Conservation (phyloP, 306 rosid genomes). For the Astragalus membranaceus region DNA sequence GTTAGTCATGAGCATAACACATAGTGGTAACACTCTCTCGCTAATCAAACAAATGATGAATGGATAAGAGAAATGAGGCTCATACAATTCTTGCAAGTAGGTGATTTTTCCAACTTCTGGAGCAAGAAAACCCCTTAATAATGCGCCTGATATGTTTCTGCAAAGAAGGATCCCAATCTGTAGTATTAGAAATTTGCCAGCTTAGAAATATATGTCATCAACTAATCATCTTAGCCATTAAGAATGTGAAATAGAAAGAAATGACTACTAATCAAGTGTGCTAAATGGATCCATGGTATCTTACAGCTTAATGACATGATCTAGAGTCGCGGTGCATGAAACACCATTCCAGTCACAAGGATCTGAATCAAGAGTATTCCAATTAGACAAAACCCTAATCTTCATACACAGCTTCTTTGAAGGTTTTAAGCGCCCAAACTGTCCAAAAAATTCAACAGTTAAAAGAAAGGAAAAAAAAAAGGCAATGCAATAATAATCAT, state of each 20-base stretch:
- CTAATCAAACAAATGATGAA: not conserved
- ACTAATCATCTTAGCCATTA: slow-evolving; percentile 7
- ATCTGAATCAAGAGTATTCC: slow-evolving; percentile 73
- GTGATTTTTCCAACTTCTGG: slow-evolving; percentile 73
- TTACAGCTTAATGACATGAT: slow-evolving; percentile 80
- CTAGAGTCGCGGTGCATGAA: slow-evolving; percentile 48
- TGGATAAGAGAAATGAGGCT: not conserved
- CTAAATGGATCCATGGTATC: too few species aligned
- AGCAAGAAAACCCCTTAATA: slow-evolving; percentile 68
- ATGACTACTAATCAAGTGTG: too few species aligned
- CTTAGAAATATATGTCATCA: slow-evolving; percentile 9
- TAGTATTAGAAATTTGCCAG: slow-evolving; percentile 14
- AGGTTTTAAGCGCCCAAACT: slow-evolving; percentile 61
- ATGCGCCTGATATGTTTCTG: slow-evolving; percentile 80
- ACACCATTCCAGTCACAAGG: slow-evolving; percentile 90
- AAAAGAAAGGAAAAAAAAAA: slow-evolving; percentile 16
- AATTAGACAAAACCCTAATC: slow-evolving; percentile 67
- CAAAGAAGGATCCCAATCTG: slow-evolving; percentile 30
- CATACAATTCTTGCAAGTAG: slow-evolving; percentile 78
- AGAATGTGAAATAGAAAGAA: not conserved
- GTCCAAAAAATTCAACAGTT: slow-evolving; percentile 23
- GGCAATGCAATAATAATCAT: not conserved
- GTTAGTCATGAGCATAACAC: slow-evolving; percentile 8
- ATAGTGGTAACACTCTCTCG: not conserved
- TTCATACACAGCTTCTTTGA: slow-evolving; percentile 76